Percentiles rank a stretch among this genome's conserved stretches.
phyloP scores from a whole-genome alignment of 1,284 basidiomycete genomes.

The Boletus hoseneyae region DNA sequence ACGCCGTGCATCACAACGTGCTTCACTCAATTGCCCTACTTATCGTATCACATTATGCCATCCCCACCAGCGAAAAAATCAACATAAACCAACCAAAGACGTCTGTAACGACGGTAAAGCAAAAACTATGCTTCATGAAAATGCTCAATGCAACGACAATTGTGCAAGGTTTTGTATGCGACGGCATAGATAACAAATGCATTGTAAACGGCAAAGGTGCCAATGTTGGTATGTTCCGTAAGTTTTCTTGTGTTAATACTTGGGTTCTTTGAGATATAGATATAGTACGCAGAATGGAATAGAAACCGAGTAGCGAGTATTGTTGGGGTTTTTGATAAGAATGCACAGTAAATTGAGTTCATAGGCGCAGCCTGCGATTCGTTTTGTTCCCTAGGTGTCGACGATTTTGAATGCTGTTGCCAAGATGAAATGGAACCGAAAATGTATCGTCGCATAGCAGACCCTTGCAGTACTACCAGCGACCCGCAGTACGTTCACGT shows the following conservation, averaged over 20 bases:
- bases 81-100: slow-evolving; percentile 5
- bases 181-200: slow-evolving; percentile 37
- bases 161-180: slow-evolving; percentile 25
- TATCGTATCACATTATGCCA: slow-evolving; percentile 17
- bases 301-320: slow-evolving; percentile 27
- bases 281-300: slow-evolving; percentile 35
- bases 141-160: slow-evolving; percentile 29
- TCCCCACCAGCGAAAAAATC: slow-evolving; percentile 7
- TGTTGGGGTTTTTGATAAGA: slow-evolving; percentile 27
- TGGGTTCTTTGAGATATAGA: slow-evolving; percentile 38
- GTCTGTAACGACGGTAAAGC: slow-evolving; percentile 19
- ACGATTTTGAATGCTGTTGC: slow-evolving; percentile 13
- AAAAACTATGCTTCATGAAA: slow-evolving; percentile 26
- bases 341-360: slow-evolving; percentile 20
- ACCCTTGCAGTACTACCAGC: slow-evolving; percentile 23
- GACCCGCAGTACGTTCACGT: slow-evolving; percentile 42
- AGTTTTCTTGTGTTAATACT: slow-evolving; percentile 30
- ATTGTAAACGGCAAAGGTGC: slow-evolving; percentile 26
- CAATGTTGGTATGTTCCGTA: slow-evolving; percentile 35
- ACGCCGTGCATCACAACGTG: slow-evolving; percentile 10
- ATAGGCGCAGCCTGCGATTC: slow-evolving; percentile 30
- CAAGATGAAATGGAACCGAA: neutral
- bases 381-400: slow-evolving; percentile 14
- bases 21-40: neutral
- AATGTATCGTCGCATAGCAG: neutral